Evolutionary conservation across 1,284 basidiomycete species (phyloP).

Genomic region (Tilletia horrida): DNA sequence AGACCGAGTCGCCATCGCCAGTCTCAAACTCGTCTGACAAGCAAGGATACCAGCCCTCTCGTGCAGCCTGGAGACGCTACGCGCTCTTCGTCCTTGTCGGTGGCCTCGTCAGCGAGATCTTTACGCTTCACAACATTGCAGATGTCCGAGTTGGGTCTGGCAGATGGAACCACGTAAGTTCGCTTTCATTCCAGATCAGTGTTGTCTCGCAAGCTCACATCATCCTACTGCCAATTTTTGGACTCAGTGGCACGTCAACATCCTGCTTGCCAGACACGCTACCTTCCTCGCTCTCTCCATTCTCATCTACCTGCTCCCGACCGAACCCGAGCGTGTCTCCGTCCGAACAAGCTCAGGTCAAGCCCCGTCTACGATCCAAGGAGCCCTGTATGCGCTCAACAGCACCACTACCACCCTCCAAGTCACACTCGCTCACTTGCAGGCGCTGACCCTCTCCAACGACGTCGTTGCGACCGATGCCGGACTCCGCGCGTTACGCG

Average conservation of each 20-base stretch:
- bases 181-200: no score
- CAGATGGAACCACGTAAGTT: conserved; percentile 23
- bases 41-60: background rate
- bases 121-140: conserved; percentile 2
- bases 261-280: conserved; percentile 15
- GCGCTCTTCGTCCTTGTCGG: background rate
- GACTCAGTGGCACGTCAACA: conserved; percentile 23
- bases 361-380: conserved; percentile 16
- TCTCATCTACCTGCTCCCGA: conserved; percentile 14
- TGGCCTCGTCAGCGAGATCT: background rate
- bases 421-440: conserved; percentile 11
- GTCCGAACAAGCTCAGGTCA: background rate
- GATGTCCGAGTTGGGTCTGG: conserved; percentile 16
- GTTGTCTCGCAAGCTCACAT: no score
- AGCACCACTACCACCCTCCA: conserved; percentile 1
- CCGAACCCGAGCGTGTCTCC: conserved; percentile 10
- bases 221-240: no score
- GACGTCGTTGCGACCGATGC: conserved; percentile 19
- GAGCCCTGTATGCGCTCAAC: conserved; percentile 12
- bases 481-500: background rate
- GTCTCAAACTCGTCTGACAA: background rate
- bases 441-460: conserved; percentile 17
- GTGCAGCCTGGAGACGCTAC: background rate
- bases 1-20: background rate
- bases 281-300: conserved; percentile 11